Base-by-base conservation (phyloP, 371 early-diverging fungal genomes). In the Lichtheimia hyalospora region DNA sequence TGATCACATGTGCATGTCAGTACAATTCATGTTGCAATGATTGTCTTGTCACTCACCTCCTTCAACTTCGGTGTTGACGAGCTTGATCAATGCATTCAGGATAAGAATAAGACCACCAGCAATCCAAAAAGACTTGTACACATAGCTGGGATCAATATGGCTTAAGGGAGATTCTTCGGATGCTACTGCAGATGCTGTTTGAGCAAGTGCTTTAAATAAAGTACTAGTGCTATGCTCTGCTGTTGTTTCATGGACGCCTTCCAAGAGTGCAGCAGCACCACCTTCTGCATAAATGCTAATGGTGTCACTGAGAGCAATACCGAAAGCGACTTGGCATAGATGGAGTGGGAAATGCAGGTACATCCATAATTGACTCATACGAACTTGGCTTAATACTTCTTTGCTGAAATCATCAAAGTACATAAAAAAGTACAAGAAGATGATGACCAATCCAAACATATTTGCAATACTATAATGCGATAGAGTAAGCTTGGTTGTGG, bases 281-380 rank as follows among this genome's bases (percentile, higher is more conserved):
- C 16, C 70, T 69, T 48, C 23, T 6, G 49, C 21, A 59, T 75
- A 82, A 7, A 72, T 68, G 6, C 68, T 65, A 39, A 84, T 82
- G 20, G 79, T 61, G 43, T 84, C 81, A 12, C 74, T 68, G 14
- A 83, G 61, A 6, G 83, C 83, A 63, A 82, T 83, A 43, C 85
- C 85, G 55, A 83, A 77, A 10, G 83, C 71, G 1, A 83, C 85
- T 41, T 83, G 79, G 43, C 83, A 82, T 2, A 84, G 41, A 54
- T 84, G 85, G 1, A 84, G 68, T 2, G 85, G 85, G 27, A 84
- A 73, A 57, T 84, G 85, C n/a, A 84, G 69, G 42, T 83, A 84
- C 51, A 82, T 73, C 85, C 85, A 84, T 7, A 84, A 67, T 49
- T 82, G 83, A 34, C 79, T 81, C 49, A 79, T 48, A 39, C 70